These are phyloP conservation scores for Juglanconis sp. DNA, from an alignment of 2,329 filamentous ascomycete species.

Conservation along the genomic window DNA sequence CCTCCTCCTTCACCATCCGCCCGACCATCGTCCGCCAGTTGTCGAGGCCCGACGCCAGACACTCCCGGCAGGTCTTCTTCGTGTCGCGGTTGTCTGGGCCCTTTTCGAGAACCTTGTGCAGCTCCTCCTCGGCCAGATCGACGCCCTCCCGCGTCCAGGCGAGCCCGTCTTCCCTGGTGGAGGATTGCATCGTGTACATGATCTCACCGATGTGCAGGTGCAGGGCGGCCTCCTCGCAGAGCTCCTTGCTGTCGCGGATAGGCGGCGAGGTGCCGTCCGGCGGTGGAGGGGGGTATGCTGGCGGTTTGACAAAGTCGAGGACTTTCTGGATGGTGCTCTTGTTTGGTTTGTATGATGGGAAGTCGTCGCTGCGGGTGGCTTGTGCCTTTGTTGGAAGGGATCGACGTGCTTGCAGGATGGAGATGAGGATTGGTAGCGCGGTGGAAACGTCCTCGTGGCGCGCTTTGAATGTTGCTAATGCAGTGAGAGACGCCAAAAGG, in stretches of 20 bases:
- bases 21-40: conserved; percentile 84
- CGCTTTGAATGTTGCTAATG: conserved; percentile 75
- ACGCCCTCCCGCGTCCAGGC: conserved; percentile 90
- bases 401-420: conserved; percentile 75
- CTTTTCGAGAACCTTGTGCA: conserved; percentile 41
- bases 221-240: conserved; percentile 81
- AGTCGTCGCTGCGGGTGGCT: neutral
- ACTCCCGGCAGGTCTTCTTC: conserved; percentile 68
- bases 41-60: conserved; percentile 69
- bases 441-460: conserved; percentile 60
- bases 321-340: conserved; percentile 19
- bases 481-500: conserved; percentile 70
- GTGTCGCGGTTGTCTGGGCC: conserved; percentile 33
- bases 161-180: conserved; percentile 64
- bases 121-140: conserved; percentile 70
- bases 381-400: conserved; percentile 41
- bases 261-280: conserved; percentile 68
- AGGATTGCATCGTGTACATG: conserved; percentile 66
- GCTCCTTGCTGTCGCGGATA: conserved; percentile 59
- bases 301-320: conserved; percentile 35
- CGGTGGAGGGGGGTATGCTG: conserved; percentile 68
- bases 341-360: neutral
- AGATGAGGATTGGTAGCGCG: conserved; percentile 82
- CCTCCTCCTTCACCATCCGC: conserved; percentile 55
- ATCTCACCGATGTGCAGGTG: conserved; percentile 94